Evolutionary conservation across 305 asterid species (phyloP).

Genomic region (Lippia alba): DNA sequence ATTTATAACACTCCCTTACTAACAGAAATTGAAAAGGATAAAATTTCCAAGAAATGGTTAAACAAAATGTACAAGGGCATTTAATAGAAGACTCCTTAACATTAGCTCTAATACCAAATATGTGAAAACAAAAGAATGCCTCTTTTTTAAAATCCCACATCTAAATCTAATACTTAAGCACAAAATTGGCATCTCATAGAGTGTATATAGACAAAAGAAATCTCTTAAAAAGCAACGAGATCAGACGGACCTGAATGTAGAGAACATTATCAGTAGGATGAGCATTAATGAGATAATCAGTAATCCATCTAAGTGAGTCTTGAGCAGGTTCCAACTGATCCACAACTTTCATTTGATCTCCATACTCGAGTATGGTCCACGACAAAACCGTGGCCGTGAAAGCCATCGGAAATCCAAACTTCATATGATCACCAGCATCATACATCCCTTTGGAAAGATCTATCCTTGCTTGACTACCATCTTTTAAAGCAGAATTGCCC

Average conservation of each 20-base stretch:
- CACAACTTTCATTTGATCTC: conserved; percentile 82
- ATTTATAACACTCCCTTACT: too few relatives aligned
- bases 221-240: background rate
- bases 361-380: conserved; percentile 94
- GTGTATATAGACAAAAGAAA: background rate
- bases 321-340: conserved; percentile 69
- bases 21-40: too few relatives aligned
- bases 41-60: too few relatives aligned
- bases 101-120: conserved; percentile 3
- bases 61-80: background rate
- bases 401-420: conserved; percentile 95
- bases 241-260: conserved; percentile 68
- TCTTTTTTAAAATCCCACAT: background rate
- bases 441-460: conserved; percentile 98
- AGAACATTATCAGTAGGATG: conserved; percentile 82
- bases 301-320: conserved; percentile 85
- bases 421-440: conserved; percentile 96
- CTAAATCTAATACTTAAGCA: conserved; percentile 1
- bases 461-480: conserved; percentile 70
- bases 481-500: conserved; percentile 83
- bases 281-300: conserved; percentile 76
- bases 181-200: conserved; percentile 2
- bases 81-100: too few relatives aligned
- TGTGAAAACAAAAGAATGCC: conserved; percentile 12
- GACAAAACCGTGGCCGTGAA: conserved; percentile 90